Evolutionary conservation across 805 yeast species (phyloP), one percentile per base, ranked within the genome.

Genomic region (Kodamaea hsintzibuensis): DNA sequence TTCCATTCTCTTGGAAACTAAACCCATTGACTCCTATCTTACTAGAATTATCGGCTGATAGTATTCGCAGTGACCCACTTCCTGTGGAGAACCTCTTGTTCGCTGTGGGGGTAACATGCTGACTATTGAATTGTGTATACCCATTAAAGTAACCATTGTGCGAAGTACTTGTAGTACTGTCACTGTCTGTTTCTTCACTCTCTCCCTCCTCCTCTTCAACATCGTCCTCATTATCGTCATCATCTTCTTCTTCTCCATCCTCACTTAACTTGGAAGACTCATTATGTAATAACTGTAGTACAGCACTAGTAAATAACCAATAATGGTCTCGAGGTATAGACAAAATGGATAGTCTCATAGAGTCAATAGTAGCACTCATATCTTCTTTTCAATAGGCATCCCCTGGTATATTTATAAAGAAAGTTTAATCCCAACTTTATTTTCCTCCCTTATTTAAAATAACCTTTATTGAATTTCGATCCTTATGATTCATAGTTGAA

Each of bases 221-320:
- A 7, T 22, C 44, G 13, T 51, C 53, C 8, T 54, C 57, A 9
- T 49, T 54, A 2, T 55, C 57, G 13, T 54, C 49, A 16, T 54
- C 52, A 17, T 53, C 58, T 7, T 56, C 63, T 2, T 49, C 54
- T 27, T 57, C 55, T 22, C 50, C 54, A 12, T 53, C 57, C 5
- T 46, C 51, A 33, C 45, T 47, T 17, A 57, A 46, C 42, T 60
- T 64, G 33, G 59, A 54, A 2, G 76, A 68, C 52, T 78, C 73
- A 14, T 59, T 57, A 57, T 78, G 71, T 16, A 82, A 60, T 7
- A 83, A 70, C 58, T 74, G 76, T 27, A 82, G 66, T n/a, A 83
- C 70, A 1, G 85, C 79, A 37, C 80, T 72, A 38, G 77, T 69
- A 57, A 83, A 82, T n/a, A 80, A 53, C 82, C 86, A 82, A 61